These are phyloP conservation scores for Russula sp. DNA, from an alignment of 768 basidiomycete genomes.

Conservation along the genomic window DNA sequence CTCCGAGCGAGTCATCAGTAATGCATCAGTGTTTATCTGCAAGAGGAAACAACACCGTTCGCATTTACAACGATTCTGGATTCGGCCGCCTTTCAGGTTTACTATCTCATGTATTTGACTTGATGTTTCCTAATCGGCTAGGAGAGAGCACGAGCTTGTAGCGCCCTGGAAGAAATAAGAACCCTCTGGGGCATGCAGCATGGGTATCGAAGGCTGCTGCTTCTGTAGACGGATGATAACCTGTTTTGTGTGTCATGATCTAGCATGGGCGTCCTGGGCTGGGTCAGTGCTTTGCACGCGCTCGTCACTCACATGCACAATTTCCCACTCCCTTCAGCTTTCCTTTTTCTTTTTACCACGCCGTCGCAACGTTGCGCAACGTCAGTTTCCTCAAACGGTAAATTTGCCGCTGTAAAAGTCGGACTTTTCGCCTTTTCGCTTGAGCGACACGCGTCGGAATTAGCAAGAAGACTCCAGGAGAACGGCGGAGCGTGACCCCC, in stretches of 20 bases:
- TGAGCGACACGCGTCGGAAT: background rate
- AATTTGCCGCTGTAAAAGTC: background rate
- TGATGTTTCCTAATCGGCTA: background rate
- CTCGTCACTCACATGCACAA: no score
- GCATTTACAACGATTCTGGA: constrained; percentile 1
- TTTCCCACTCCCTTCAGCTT: background rate
- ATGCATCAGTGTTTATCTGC: background rate
- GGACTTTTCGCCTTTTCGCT: constrained; percentile 5
- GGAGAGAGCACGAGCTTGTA: background rate
- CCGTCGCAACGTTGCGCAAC: constrained; percentile 2
- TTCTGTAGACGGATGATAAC: background rate
- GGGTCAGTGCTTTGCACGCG: no score
- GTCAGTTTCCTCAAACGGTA: background rate
- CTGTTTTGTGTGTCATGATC: background rate
- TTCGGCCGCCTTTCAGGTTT: constrained; percentile 19
- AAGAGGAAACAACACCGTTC: background rate
- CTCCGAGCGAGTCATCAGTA: no score
- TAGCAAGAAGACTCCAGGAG: constrained; percentile 23
- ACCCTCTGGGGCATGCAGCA: background rate
- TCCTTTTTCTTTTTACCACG: background rate
- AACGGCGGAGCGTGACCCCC: background rate
- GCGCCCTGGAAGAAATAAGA: background rate
- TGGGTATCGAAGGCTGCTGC: background rate
- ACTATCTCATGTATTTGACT: background rate
- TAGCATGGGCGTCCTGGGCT: background rate